Base-by-base conservation (phyloP, 257 asterid genomes). In the Solanum acaule region DNA sequence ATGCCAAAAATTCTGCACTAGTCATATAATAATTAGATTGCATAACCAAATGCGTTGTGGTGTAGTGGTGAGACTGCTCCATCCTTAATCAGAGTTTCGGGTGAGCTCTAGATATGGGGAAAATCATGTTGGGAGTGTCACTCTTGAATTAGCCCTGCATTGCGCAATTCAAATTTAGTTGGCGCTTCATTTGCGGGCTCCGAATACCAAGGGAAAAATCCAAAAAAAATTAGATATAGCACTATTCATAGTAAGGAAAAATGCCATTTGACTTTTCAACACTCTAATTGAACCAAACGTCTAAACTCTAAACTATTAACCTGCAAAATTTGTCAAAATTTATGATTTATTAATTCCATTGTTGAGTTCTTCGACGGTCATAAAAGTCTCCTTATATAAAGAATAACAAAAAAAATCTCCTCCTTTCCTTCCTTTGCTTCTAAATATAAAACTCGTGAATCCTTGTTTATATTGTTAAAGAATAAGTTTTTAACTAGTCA, bases 121-220 rank as follows among this genome's bases (percentile, higher is more conserved):
- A 52, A 52, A 52, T 52, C n/a, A 2, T 52, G 10, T 52, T 52
- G 63, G 23, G 63, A 52, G 63, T 52, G 10, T 52, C 63, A 52
- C 23, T 52, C n/a, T 52, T 8, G 4, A 6, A 18, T 18, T 2
- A 0, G 4, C 63, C 4, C 9, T 52, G 63, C 4, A 52, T 52
- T 52, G 4, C 1, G 10, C 4, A 0, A 52, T 52, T 0, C 0
- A 1, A 18, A 52, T 52, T 6, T 52, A 52, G 9, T 52, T 6
- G 10, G 1, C 6, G 63, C n/a, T 52, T 52, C 10, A 18, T 16
- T 16, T 52, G 63, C 10, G 0, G n/a, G 4, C n/a, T 2, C 1
- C 9, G 10, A 16, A 52, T 18, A 52, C 1, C 20, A 10, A 52
- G 10, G 7, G 23, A 0, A 2, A 52, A 52, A 6, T 16, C 22